These are phyloP conservation scores for Astragalus membranaceus DNA, from an alignment of 306 rosid genomes.

Conservation along the genomic window DNA sequence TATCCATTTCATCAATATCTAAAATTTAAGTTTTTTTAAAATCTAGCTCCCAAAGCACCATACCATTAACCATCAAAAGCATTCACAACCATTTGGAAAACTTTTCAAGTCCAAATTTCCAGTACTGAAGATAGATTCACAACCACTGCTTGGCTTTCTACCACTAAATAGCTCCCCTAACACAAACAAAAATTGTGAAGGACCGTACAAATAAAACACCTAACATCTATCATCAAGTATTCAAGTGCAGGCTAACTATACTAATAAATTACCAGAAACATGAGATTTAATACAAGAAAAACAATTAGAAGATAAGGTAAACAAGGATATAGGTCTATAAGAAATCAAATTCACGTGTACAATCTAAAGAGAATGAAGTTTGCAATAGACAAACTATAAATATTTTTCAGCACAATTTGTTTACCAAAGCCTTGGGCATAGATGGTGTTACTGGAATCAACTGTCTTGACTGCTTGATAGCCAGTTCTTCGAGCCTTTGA, in stretches of 20 bases:
- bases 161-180: background rate
- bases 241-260: background rate
- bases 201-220: background rate
- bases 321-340: background rate
- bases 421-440: constrained; percentile 73
- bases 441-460: constrained; percentile 89
- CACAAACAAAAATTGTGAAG: background rate
- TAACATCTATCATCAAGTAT: background rate
- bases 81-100: background rate
- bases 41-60: background rate
- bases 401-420: constrained; percentile 10
- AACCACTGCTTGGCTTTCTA: background rate
- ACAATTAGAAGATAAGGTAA: background rate
- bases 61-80: background rate
- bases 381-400: background rate
- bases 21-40: background rate
- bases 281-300: background rate
- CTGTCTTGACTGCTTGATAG: constrained; percentile 89
- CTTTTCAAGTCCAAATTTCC: background rate
- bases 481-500: constrained; percentile 93
- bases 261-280: background rate
- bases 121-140: background rate
- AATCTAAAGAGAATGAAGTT: constrained; percentile 1
- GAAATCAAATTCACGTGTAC: constrained; percentile 1
- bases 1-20: background rate